Conservation (phyloP, 2,329 filamentous ascomycete species). For the Helotiales sp. region DNA sequence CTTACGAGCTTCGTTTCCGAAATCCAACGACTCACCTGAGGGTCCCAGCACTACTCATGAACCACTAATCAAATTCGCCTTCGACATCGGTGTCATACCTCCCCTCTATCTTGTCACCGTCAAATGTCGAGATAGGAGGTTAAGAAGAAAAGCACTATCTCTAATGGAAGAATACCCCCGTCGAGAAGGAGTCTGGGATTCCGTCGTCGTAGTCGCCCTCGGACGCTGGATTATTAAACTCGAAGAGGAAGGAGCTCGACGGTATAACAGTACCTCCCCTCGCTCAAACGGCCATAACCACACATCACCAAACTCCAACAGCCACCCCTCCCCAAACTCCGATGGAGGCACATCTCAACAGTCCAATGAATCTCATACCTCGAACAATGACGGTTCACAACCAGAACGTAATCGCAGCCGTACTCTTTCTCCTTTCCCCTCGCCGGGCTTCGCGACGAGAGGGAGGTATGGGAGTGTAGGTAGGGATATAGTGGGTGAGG, state of each 20-base stretch:
- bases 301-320: too few relatives aligned
- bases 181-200: slow-evolving; percentile 67
- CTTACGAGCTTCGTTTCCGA: background rate
- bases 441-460: background rate
- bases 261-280: slow-evolving; percentile 1
- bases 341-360: background rate
- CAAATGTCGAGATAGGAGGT: slow-evolving; percentile 57
- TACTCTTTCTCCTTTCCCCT: background rate
- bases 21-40: too few relatives aligned
- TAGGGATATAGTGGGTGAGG: background rate
- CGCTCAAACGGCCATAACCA: background rate
- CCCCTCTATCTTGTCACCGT: slow-evolving; percentile 64
- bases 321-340: background rate
- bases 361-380: too few relatives aligned
- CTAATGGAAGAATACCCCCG: slow-evolving; percentile 58
- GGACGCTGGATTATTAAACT: slow-evolving; percentile 23
- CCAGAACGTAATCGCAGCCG: background rate
- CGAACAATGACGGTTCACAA: background rate
- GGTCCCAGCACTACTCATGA: too few relatives aligned
- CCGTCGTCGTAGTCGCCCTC: slow-evolving; percentile 12
- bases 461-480: background rate
- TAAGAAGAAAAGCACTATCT: slow-evolving; percentile 60
- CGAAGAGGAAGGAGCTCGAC: slow-evolving; percentile 20
- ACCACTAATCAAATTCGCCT: slow-evolving; percentile 47
- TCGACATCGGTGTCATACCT: slow-evolving; percentile 62